Evolutionary conservation across 2,329 filamentous ascomycete genomes (phyloP).

Genomic region (Zarea fungicola): DNA sequence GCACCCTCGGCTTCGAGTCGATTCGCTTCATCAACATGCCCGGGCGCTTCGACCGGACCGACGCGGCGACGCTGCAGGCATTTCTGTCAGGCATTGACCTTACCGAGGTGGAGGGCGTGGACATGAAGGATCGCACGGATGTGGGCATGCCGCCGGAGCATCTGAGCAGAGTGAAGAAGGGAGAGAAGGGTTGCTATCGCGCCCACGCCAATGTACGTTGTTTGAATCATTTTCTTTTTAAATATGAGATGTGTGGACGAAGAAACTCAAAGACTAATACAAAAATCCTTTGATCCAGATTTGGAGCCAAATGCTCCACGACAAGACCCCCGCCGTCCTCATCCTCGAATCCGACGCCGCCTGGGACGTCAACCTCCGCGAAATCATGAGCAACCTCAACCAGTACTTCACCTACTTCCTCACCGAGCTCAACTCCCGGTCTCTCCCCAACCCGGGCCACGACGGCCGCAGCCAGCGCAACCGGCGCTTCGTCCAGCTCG

Average conservation of each 20-base stretch:
- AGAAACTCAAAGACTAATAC: background rate
- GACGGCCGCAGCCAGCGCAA: background rate
- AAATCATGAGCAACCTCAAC: constrained; percentile 21
- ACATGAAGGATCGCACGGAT: constrained; percentile 17
- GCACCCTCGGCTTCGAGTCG: constrained; percentile 21
- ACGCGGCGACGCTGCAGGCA: constrained; percentile 23
- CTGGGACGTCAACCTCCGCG: constrained; percentile 24
- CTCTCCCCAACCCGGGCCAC: background rate
- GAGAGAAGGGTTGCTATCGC: constrained; percentile 23
- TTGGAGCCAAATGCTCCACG: constrained; percentile 22
- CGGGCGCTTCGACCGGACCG: constrained; percentile 22
- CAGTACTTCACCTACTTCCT: constrained; percentile 17
- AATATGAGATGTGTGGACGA: background rate
- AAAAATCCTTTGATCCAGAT: constrained; percentile 16
- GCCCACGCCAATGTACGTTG: constrained; percentile 24
- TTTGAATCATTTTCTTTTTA: background rate
- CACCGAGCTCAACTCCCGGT: background rate
- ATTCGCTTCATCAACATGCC: constrained; percentile 20
- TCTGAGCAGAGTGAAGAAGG: constrained; percentile 14
- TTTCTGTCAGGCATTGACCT: constrained; percentile 23
- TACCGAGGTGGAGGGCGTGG: constrained; percentile 18
- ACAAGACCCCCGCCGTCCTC: constrained; percentile 18
- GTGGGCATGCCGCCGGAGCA: constrained; percentile 22
- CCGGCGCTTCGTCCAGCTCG: background rate
- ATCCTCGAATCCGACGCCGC: constrained; percentile 26